These are phyloP conservation scores for Tilletia setariae DNA, from an alignment of 1,284 basidiomycete species.

Conservation along the genomic window DNA sequence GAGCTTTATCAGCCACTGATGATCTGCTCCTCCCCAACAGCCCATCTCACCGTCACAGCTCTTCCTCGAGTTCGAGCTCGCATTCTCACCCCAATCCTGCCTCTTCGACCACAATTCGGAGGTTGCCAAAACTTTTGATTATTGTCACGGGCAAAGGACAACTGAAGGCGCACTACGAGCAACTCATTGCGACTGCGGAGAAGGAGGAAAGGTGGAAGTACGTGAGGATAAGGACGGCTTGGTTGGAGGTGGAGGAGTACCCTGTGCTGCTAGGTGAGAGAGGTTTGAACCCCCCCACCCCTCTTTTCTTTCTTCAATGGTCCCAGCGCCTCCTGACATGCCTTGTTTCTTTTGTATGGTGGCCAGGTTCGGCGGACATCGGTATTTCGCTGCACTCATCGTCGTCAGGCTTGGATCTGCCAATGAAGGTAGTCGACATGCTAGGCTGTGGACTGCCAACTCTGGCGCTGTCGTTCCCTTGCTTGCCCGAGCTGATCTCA, in stretches of 20 bases:
- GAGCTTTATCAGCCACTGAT: too few relatives aligned
- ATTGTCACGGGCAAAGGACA: slow-evolving; percentile 92
- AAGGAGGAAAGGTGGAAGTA: slow-evolving; percentile 69
- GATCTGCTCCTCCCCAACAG: too few relatives aligned
- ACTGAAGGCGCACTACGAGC: slow-evolving; percentile 71
- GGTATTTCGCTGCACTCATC: slow-evolving; percentile 87
- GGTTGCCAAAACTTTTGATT: slow-evolving; percentile 59
- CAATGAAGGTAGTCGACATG: slow-evolving; percentile 99
- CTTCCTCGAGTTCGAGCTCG: slow-evolving; percentile 20
- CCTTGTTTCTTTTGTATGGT: not conserved
- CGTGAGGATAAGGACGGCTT: slow-evolving; percentile 65
- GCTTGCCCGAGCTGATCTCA: slow-evolving; percentile 80
- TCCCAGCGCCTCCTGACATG: too few relatives aligned
- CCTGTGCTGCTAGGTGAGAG: slow-evolving; percentile 27
- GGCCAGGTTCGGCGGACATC: slow-evolving; percentile 78
- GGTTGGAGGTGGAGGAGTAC: slow-evolving; percentile 43
- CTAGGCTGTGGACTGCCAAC: slow-evolving; percentile 93
- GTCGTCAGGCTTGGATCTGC: slow-evolving; percentile 84
- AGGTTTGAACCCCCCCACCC: not conserved
- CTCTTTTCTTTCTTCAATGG: not conserved
- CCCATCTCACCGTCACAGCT: slow-evolving; percentile 18
- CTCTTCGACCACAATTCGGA: not conserved
- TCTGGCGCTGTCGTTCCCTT: slow-evolving; percentile 80
- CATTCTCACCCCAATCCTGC: not conserved
- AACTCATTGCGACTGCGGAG: slow-evolving; percentile 64